These are phyloP conservation scores for Hypomyces rosellus DNA, from an alignment of 2,329 filamentous ascomycete genomes.

Conservation along the genomic window DNA sequence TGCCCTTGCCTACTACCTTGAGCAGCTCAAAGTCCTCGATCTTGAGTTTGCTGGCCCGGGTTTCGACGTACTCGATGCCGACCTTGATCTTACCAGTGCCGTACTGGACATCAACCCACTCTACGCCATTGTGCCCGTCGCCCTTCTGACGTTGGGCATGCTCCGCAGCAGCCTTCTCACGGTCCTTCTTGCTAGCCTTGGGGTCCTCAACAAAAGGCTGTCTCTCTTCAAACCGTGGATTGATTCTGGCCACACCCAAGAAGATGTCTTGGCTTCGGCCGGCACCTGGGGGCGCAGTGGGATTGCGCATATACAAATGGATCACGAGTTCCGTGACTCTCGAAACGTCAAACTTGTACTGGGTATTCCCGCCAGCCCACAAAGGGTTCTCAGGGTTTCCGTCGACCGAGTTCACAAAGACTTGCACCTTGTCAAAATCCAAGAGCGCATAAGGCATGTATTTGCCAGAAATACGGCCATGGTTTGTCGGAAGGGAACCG, in stretches of 20 bases:
- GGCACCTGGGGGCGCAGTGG: slow-evolving; percentile 73
- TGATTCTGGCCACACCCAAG: slow-evolving; percentile 82
- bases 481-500: slow-evolving; percentile 80
- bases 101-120: slow-evolving; percentile 89
- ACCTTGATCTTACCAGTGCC: slow-evolving; percentile 84
- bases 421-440: slow-evolving; percentile 98
- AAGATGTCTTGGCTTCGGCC: slow-evolving; percentile 96
- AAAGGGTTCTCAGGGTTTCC: slow-evolving; percentile 90
- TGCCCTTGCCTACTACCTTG: slow-evolving; percentile 96
- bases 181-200: slow-evolving; percentile 80
- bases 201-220: slow-evolving; percentile 67
- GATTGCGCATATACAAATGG: slow-evolving; percentile 92
- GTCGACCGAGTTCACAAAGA: slow-evolving; percentile 95
- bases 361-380: slow-evolving; percentile 97
- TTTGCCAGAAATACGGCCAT: slow-evolving; percentile 92
- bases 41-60: slow-evolving; percentile 78
- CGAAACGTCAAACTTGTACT: slow-evolving; percentile 99
- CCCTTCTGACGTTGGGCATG: slow-evolving; percentile 47
- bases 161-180: slow-evolving; percentile 67
- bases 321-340: slow-evolving; percentile 85
- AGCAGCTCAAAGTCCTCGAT: slow-evolving; percentile 96
- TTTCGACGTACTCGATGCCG: slow-evolving; percentile 93
- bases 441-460: slow-evolving; percentile 94
- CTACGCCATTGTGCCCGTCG: slow-evolving; percentile 63
- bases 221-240: slow-evolving; percentile 84